A percentile compares a stretch with the other conserved stretches of the same genome.
These are phyloP conservation scores for Plasmodium adleri DNA, from an alignment of 169 alveolate species.

Conservation along the genomic window DNA sequence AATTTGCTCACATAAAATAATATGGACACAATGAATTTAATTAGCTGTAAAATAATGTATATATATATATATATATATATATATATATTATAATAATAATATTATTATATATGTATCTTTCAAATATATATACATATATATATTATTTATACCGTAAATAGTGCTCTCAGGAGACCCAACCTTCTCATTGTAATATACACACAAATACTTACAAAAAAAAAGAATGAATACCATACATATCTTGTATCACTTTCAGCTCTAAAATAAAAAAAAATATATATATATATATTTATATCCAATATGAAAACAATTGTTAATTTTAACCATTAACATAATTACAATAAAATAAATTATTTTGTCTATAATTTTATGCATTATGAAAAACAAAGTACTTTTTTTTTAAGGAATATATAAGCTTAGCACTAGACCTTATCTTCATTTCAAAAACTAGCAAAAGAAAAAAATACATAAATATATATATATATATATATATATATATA, in stretches of 20 bases:
- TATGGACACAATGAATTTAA: constrained; percentile 25
- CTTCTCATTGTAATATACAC: constrained; percentile 49
- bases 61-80: constrained; percentile 7
- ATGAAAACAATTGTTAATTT: too few species aligned
- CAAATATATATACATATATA: not conserved
- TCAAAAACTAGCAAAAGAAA: constrained; percentile 36
- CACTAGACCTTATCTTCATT: constrained; percentile 53
- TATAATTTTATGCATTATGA: too few species aligned
- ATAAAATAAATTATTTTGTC: too few species aligned
- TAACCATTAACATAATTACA: too few species aligned
- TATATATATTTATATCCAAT: not conserved
- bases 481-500: not conserved
- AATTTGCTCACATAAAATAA: constrained; percentile 16
- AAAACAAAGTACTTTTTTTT: constrained; percentile 34
- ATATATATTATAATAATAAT: not conserved
- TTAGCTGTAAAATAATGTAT: constrained; percentile 10
- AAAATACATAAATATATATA: not conserved
- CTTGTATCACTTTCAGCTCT: constrained; percentile 64
- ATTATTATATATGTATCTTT: not conserved
- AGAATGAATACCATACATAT: constrained; percentile 74
- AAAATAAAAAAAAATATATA: not conserved
- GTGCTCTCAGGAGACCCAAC: constrained; percentile 65
- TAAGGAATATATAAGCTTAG: constrained; percentile 51
- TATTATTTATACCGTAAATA: constrained; percentile 23
- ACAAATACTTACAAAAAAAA: constrained; percentile 61